Percentiles rank a stretch among this genome's conserved stretches.
These are phyloP conservation scores for Pueraria montana DNA, from an alignment of 306 rosid species.

Conservation along the genomic window DNA sequence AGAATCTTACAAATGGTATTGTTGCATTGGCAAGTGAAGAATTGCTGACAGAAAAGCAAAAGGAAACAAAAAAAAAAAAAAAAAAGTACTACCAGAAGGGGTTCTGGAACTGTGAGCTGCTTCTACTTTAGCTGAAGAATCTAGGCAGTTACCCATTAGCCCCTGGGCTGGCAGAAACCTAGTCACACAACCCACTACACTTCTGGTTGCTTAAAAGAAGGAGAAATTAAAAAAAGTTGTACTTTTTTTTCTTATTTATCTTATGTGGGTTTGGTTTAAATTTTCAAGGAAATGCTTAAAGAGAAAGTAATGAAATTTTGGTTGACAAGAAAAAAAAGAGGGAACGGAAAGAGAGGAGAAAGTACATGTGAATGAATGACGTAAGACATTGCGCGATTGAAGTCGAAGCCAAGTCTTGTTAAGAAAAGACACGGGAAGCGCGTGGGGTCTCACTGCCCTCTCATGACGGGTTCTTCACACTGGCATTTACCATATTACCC, in stretches of 20 bases:
- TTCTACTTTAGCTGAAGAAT: conserved; percentile 81
- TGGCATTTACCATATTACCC: conserved; percentile 45
- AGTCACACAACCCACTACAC: background rate
- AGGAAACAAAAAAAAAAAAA: too few species aligned
- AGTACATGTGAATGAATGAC: background rate
- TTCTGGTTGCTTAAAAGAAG: background rate
- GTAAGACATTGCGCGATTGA: conserved; percentile 20
- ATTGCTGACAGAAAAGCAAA: background rate
- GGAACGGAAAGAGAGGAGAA: conserved; percentile 35
- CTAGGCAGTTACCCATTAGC: conserved; percentile 83
- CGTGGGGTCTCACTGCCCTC: conserved; percentile 40
- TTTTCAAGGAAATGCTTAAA: background rate
- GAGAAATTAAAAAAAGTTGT: background rate
- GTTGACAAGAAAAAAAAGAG: conserved; percentile 18
- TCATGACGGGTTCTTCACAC: conserved; percentile 1
- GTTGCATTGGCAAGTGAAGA: background rate
- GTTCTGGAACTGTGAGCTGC: conserved; percentile 61
- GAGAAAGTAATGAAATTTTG: background rate
- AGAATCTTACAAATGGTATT: background rate
- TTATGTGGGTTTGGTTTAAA: background rate
- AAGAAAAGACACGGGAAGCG: conserved; percentile 38
- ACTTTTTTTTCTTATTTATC: too few species aligned
- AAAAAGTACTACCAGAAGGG: conserved; percentile 62
- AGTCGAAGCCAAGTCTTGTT: background rate
- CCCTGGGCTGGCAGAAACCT: background rate